These are phyloP conservation scores for Pholiota microspora DNA, from an alignment of 768 basidiomycete species.

Conservation along the genomic window DNA sequence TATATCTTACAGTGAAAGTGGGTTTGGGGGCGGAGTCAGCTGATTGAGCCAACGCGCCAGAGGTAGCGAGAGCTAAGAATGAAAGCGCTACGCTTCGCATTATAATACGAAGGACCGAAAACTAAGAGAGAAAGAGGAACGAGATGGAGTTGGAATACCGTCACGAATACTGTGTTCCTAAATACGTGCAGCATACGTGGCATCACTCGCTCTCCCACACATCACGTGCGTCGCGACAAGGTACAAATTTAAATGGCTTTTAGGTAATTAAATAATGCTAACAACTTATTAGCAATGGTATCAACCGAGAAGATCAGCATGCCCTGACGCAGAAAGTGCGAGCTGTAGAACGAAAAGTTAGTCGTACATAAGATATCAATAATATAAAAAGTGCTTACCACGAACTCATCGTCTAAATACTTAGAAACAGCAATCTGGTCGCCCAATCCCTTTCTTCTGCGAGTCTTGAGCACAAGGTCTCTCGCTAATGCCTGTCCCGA, in stretches of 20 bases:
- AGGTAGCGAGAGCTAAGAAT: constrained; percentile 65
- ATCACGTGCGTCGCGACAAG: constrained; percentile 30
- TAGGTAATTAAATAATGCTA: too few relatives aligned
- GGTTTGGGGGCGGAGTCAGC: constrained; percentile 56
- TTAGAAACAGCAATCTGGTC: constrained; percentile 98
- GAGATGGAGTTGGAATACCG: constrained; percentile 27
- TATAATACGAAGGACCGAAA: constrained; percentile 65
- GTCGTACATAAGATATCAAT: background rate
- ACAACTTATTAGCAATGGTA: constrained; percentile 1
- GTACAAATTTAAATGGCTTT: too few relatives aligned
- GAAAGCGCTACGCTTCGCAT: constrained; percentile 92
- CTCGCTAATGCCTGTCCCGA: constrained; percentile 93
- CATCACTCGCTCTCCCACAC: constrained; percentile 37
- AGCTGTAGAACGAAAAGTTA: constrained; percentile 47
- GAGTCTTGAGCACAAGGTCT: constrained; percentile 94
- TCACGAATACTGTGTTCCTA: constrained; percentile 28
- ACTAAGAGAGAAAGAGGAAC: constrained; percentile 32
- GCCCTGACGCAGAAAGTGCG: constrained; percentile 93
- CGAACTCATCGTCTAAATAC: constrained; percentile 96
- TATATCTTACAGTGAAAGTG: constrained; percentile 70
- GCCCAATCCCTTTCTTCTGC: constrained; percentile 92
- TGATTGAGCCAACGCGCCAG: constrained; percentile 57
- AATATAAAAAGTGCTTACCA: constrained; percentile 61
- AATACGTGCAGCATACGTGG: constrained; percentile 46
- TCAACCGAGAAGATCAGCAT: constrained; percentile 82